Evolutionary conservation across 2,329 filamentous ascomycete genomes (phyloP).

Genomic region (Pyrenophora tritici-repentis): DNA sequence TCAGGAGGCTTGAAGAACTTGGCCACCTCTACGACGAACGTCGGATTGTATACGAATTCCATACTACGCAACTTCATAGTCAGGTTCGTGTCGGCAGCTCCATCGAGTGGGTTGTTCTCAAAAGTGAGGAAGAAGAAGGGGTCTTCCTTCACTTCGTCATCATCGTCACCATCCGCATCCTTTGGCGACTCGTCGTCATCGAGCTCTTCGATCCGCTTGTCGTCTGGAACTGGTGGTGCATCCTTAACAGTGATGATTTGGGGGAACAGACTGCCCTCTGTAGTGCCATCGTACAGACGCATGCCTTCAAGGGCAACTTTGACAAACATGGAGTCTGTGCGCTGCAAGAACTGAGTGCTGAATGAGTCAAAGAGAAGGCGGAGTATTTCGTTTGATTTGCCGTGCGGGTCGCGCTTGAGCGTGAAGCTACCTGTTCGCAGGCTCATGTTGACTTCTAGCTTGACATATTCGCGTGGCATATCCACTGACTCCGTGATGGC

Average conservation of each 20-base stretch:
- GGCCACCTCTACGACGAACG: constrained; percentile 85
- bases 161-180: constrained; percentile 51
- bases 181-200: constrained; percentile 54
- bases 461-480: constrained; percentile 85
- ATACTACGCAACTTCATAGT: constrained; percentile 92
- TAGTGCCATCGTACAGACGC: constrained; percentile 94
- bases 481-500: constrained; percentile 87
- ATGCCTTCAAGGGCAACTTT: constrained; percentile 91
- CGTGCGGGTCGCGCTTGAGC: constrained; percentile 80
- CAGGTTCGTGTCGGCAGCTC: constrained; percentile 86
- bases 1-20: constrained; percentile 97
- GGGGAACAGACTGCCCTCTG: constrained; percentile 84
- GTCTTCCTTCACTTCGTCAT: constrained; percentile 61
- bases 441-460: constrained; percentile 88
- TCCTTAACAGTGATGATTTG: constrained; percentile 97
- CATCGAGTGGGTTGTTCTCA: constrained; percentile 93
- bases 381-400: constrained; percentile 78
- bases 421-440: constrained; percentile 97
- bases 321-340: constrained; percentile 87
- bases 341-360: constrained; percentile 83
- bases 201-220: constrained; percentile 55
- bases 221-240: constrained; percentile 64
- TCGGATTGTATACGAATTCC: constrained; percentile 97
- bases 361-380: constrained; percentile 95
- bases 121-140: constrained; percentile 92